phyloP scores from a whole-genome alignment of 2,329 filamentous ascomycete genomes.

The Diaporthe sp. region DNA sequence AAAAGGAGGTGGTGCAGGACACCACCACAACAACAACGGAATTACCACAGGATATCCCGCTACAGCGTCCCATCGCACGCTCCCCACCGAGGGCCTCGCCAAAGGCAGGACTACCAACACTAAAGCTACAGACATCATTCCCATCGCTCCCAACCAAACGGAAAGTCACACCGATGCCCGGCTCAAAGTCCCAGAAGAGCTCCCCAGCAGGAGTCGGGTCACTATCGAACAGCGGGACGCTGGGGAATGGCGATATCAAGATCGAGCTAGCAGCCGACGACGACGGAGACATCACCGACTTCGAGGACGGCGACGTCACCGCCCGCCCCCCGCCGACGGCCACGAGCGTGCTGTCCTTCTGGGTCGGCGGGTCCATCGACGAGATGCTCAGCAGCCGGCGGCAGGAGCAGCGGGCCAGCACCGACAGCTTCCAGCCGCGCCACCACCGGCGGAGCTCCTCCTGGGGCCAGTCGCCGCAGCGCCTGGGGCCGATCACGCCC shows the following conservation, averaged over 20 bases:
- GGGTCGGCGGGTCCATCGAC: slow-evolving; percentile 55
- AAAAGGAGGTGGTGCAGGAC: background rate
- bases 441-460: slow-evolving; percentile 36
- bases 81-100: slow-evolving; percentile 14
- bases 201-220: background rate
- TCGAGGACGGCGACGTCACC: slow-evolving; percentile 54
- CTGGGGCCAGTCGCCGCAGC: slow-evolving; percentile 33
- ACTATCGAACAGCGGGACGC: slow-evolving; percentile 2
- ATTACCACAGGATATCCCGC: background rate
- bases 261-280: slow-evolving; percentile 44
- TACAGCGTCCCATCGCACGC: background rate
- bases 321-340: slow-evolving; percentile 48
- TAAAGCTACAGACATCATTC: slow-evolving; percentile 48
- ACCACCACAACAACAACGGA: background rate
- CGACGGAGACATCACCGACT: slow-evolving; percentile 46
- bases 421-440: background rate
- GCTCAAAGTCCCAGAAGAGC: slow-evolving; percentile 3
- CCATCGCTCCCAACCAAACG: slow-evolving; percentile 26
- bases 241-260: slow-evolving; percentile 39
- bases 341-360: slow-evolving; percentile 44
- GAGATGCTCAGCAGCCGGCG: slow-evolving; percentile 52
- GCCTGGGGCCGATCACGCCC: slow-evolving; percentile 65
- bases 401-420: slow-evolving; percentile 36
- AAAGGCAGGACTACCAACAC: slow-evolving; percentile 33
- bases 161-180: slow-evolving; percentile 33